These are phyloP conservation scores for Pseudovirgaria hyperparasitica DNA, from an alignment of 2,329 filamentous ascomycete genomes.

Conservation along the genomic window DNA sequence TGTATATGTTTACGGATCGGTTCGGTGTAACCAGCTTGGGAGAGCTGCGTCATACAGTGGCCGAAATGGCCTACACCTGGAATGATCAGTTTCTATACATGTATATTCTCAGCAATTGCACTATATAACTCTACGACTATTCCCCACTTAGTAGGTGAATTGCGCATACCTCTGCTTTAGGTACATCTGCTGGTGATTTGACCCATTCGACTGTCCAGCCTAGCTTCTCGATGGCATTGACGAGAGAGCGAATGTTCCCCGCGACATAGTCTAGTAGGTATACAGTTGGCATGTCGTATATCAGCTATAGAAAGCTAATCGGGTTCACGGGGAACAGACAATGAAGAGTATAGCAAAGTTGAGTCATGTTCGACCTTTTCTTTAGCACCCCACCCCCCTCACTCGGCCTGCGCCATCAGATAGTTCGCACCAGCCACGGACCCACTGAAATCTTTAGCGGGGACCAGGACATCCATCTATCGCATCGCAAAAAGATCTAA, in stretches of 20 bases:
- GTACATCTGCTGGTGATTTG: slow-evolving; percentile 68
- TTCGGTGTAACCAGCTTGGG: slow-evolving; percentile 68
- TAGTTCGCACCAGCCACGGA: no score
- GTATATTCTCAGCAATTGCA: no score
- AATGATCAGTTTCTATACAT: slow-evolving; percentile 70
- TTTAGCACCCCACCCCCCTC: no score
- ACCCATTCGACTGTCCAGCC: slow-evolving; percentile 93
- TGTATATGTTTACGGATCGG: slow-evolving; percentile 73
- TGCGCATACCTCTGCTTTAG: slow-evolving; percentile 60
- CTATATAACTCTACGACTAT: slow-evolving; percentile 24
- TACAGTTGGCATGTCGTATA: slow-evolving; percentile 55
- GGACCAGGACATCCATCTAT: not conserved
- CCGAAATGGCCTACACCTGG: slow-evolving; percentile 97
- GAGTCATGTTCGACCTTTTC: no score
- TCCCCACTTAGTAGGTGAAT: slow-evolving; percentile 6
- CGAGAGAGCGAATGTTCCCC: slow-evolving; percentile 88
- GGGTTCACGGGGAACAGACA: no score
- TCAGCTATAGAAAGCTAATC: not conserved
- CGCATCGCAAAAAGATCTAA: slow-evolving; percentile 2
- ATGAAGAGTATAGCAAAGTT: no score
- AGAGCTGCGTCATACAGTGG: slow-evolving; percentile 79
- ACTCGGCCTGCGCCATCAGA: no score
- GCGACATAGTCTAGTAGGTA: slow-evolving; percentile 84
- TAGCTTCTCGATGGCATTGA: slow-evolving; percentile 93
- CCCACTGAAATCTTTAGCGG: no score